phyloP scores from a whole-genome alignment of 345 rosid genomes.

The Heritiera fomes region DNA sequence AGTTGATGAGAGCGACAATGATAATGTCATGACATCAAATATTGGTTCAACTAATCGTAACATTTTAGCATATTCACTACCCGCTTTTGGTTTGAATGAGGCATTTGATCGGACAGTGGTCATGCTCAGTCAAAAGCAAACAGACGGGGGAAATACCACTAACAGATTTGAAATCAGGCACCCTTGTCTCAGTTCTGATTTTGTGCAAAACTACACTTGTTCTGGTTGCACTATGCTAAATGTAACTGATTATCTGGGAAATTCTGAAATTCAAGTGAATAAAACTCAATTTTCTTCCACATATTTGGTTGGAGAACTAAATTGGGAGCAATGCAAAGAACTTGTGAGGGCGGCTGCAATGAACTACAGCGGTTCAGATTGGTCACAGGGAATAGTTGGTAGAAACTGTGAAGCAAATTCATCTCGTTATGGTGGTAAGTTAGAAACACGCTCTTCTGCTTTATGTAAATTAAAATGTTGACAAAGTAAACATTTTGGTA shows the following conservation, averaged over 20 bases:
- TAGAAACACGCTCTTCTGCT: not conserved
- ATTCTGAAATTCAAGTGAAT: constrained; percentile 20
- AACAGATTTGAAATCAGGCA: constrained; percentile 38
- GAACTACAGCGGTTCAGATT: constrained; percentile 39
- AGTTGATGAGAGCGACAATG: constrained; percentile 26
- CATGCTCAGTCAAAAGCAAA: constrained; percentile 36
- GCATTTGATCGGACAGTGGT: constrained; percentile 58
- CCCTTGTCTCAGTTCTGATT: constrained; percentile 53
- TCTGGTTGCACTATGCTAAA: constrained; percentile 28
- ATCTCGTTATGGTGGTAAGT: constrained; percentile 37
- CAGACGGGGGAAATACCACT: constrained; percentile 7
- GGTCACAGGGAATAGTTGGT: constrained; percentile 19
- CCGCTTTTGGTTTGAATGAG: constrained; percentile 53
- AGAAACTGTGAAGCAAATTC: constrained; percentile 33
- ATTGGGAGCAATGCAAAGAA: constrained; percentile 52
- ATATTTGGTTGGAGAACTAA: constrained; percentile 47
- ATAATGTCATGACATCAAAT: constrained; percentile 37
- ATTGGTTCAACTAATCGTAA: constrained; percentile 35
- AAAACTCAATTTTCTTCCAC: constrained; percentile 11
- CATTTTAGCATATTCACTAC: constrained; percentile 49
- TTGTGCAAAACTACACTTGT: constrained; percentile 47
- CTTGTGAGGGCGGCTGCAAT: constrained; percentile 52
- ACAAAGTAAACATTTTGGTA: not conserved
- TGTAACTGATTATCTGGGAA: constrained; percentile 8
- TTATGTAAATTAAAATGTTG: not conserved